Base-by-base conservation (phyloP, 805 yeast genomes). In the Hanseniaspora singularis region DNA sequence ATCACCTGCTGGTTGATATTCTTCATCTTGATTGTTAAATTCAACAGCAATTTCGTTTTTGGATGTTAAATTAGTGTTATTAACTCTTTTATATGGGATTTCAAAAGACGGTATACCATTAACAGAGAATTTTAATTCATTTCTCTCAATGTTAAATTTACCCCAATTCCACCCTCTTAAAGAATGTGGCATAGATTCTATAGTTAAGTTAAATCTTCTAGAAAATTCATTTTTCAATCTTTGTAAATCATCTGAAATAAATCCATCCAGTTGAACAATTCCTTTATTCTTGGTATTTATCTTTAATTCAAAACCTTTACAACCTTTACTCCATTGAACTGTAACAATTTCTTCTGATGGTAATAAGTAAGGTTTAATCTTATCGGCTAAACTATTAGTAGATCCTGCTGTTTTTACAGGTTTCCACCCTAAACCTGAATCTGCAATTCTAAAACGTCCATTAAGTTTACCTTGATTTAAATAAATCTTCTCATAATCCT, bases 81-180 rank as follows among this genome's bases (percentile, higher is more conserved):
- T 73, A 49, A 92, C 81, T 18, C 74, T 77, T 9, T 72, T 57
- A 61, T 87, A 92, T 2, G 97, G 96, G 37, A 92, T 66, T 65
- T 92, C 98, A 62, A 89, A 89, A 11, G 81, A 76, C 3, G 98
- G 97, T 57, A 83, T 80, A 54, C 86, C 86, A 58, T 83, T 83
- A 19, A 88, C 79, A 49, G 79, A 77, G 64, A 92, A 88, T 24
- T 85, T 76, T 62, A 92, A 69, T 63, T 92, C 98, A 55, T 86
- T 84, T 62, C 95, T 76, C 18, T 94, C 95, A 60, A 92, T 75
- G 61, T 88, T 95, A 14, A 89, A 72, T 53, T 81, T 78, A 46
- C 99, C 99, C 98, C 98, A 92, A 64, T 92, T 92, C 98, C 98
- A 92, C 27, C 99, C 99, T 66, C 96, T 76, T 53, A 92, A 68